A percentile compares a stretch with the other conserved stretches of the same genome.
Evolutionary conservation across 2,329 filamentous ascomycete species (phyloP).

Genomic region (Calonectria crousiana): DNA sequence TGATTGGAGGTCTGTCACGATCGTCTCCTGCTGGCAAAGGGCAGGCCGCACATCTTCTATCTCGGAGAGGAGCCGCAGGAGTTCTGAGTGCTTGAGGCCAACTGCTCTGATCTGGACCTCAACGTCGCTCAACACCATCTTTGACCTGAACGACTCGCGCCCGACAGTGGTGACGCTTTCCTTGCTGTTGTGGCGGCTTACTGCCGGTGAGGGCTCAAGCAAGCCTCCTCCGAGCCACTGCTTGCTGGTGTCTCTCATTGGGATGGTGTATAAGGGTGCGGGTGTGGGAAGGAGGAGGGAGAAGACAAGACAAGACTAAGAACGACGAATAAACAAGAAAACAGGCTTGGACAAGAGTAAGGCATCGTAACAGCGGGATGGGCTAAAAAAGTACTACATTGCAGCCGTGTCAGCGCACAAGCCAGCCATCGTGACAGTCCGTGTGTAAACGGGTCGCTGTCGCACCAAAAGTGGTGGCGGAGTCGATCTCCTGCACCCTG

Average conservation of each 20-base stretch:
- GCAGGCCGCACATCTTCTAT: conserved; percentile 62
- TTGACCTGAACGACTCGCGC: background rate
- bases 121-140: conserved; percentile 43
- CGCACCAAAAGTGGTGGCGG: conserved; percentile 16
- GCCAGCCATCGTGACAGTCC: background rate
- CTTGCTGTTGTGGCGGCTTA: background rate
- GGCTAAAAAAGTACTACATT: background rate
- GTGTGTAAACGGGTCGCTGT: conserved; percentile 1
- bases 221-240: conserved; percentile 4
- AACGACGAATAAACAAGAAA: background rate
- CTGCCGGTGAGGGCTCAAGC: background rate
- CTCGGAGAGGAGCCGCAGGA: conserved; percentile 60
- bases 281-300: background rate
- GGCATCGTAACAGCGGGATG: background rate
- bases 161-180: background rate
- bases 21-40: conserved; percentile 58
- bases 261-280: background rate
- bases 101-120: conserved; percentile 54
- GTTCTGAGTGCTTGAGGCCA: conserved; percentile 54
- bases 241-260: conserved; percentile 1
- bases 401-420: conserved; percentile 8
- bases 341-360: background rate
- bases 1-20: conserved; percentile 59
- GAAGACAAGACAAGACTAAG: background rate
- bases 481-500: background rate